Evolutionary conservation across 2,329 filamentous ascomycete genomes (phyloP).

Genomic region (Elsinoe perseae): DNA sequence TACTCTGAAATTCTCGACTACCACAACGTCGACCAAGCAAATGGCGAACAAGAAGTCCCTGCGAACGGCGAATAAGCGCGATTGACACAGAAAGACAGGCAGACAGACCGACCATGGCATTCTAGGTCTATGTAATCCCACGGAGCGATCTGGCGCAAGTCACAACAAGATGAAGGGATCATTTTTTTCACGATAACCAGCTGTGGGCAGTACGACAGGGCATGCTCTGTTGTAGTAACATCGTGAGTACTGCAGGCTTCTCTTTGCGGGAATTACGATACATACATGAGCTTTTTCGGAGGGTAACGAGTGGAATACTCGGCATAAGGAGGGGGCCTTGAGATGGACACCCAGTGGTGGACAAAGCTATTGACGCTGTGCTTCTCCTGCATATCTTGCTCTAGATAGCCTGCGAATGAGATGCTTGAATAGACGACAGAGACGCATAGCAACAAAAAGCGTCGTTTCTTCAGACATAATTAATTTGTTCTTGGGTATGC

Average conservation of each 20-base stretch:
- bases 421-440: slow-evolving; percentile 13
- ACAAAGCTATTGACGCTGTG: background rate
- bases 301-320: background rate
- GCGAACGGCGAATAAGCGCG: slow-evolving; percentile 15
- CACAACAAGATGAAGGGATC: background rate
- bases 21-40: slow-evolving; percentile 72
- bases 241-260: slow-evolving; percentile 1
- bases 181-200: slow-evolving; percentile 1
- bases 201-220: background rate
- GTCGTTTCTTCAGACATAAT: background rate
- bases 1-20: slow-evolving; percentile 99
- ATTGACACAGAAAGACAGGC: background rate
- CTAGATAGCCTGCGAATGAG: slow-evolving; percentile 12
- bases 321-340: background rate
- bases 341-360: background rate
- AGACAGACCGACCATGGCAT: background rate
- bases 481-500: background rate
- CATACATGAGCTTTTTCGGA: background rate
- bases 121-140: slow-evolving; percentile 2
- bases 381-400: slow-evolving; percentile 10
- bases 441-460: slow-evolving; percentile 2
- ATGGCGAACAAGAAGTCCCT: slow-evolving; percentile 21
- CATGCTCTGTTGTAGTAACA: slow-evolving; percentile 4
- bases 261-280: slow-evolving; percentile 5
- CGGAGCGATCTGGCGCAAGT: slow-evolving; percentile 11